phyloP scores from a whole-genome alignment of 2,329 filamentous ascomycete genomes.

The Penicillium sp. region DNA sequence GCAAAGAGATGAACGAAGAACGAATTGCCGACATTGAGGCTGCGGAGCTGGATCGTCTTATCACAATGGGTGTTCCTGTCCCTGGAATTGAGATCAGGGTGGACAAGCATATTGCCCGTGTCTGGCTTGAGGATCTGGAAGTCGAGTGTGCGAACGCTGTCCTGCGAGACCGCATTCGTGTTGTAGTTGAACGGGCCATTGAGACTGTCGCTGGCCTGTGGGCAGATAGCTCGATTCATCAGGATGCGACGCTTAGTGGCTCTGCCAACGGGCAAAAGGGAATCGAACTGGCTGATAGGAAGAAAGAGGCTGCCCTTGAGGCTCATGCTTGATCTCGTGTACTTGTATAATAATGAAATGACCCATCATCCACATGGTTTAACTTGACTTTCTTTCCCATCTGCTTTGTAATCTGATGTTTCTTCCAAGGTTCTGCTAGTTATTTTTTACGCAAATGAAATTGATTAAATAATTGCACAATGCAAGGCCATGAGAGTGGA shows the following conservation, averaged over 20 bases:
- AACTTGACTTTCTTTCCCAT: neutral
- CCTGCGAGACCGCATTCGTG: slow-evolving; percentile 72
- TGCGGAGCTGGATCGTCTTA: slow-evolving; percentile 66
- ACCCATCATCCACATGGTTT: neutral
- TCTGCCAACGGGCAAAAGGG: slow-evolving; percentile 13
- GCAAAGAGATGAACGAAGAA: slow-evolving; percentile 36
- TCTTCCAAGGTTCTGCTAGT: neutral
- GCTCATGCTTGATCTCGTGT: slow-evolving; percentile 16
- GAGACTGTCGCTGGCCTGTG: slow-evolving; percentile 73
- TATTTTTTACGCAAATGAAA: neutral
- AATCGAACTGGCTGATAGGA: slow-evolving; percentile 11
- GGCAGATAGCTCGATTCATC: slow-evolving; percentile 26
- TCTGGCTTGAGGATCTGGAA: slow-evolving; percentile 87
- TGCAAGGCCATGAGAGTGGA: neutral
- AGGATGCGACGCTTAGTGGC: slow-evolving; percentile 19
- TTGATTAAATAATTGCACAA: neutral
- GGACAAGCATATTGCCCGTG: slow-evolving; percentile 74
- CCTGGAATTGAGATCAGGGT: slow-evolving; percentile 80
- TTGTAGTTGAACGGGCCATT: slow-evolving; percentile 79
- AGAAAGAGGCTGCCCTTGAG: slow-evolving; percentile 21
- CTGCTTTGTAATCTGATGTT: neutral
- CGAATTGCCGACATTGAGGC: slow-evolving; percentile 49
- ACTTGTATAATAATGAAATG: slow-evolving; percentile 3
- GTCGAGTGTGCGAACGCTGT: slow-evolving; percentile 75
- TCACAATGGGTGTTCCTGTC: slow-evolving; percentile 77